Base-by-base conservation (phyloP, 2,329 filamentous ascomycete genomes). In the Ophiocordyceps sinensis region DNA sequence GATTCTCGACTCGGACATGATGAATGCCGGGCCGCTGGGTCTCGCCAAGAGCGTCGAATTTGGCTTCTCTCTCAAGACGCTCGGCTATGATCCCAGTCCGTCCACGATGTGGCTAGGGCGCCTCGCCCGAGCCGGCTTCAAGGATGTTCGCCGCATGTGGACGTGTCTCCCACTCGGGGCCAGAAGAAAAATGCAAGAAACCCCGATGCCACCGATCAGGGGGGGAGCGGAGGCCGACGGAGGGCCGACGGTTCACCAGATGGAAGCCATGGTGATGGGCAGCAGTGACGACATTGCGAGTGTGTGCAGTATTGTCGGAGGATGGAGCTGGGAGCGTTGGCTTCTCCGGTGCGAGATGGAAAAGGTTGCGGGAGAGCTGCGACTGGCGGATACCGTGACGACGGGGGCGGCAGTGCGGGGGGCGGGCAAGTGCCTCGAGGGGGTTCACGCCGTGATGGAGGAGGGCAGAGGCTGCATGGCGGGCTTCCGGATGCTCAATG, bases 311-410 rank as follows among this genome's bases (percentile, higher is more conserved):
- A 65, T 96, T 34, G 77, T 89, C 1, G 91, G 86, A 5, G 80
- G 82, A 23, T 91, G 87, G 79, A 79, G 80, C 58, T 98, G 88
- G 89, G 91, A 98, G 71, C 83, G 85, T 58, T 98, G 91, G 91
- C 74, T 96, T 59, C 65, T 95, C 49, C 85, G 86, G 54, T 73
- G 89, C 53, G 84, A 91, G 64, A 75, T 81, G 64, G 88, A 95
- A 67, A 91, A 74, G 60, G 68, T 69, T 5, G 68, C 85, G 55
- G 82, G 84, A 23, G 79, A 85, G 55, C 60, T 71, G 45, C 60
- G 73, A 11, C 65, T 77, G 21, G 63, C 62, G 5, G 70, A 76
- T 50, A 74, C 63, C 5, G 68, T 70, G 28, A 69, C 66, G 31
- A 57, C 71, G 10, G 65, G 70, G 19, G 57, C 63, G 36, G 66